Conservation (phyloP, 805 yeast species). For the Starmerella potacharoeniae region DNA sequence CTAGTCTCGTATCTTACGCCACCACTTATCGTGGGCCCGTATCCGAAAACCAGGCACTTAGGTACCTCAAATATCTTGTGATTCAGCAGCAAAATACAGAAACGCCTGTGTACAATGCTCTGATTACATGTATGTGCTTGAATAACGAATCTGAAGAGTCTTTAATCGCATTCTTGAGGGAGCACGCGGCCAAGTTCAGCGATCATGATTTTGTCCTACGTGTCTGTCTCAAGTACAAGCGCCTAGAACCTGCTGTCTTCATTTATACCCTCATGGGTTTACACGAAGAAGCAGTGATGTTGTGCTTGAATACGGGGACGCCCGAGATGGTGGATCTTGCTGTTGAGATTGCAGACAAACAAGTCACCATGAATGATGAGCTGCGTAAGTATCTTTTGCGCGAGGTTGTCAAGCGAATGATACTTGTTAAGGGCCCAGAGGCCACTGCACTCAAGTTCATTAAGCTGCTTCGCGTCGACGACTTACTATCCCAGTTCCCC, state of each 20-base stretch:
- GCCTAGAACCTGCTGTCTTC: conserved; percentile 54
- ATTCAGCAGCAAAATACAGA: conserved; percentile 24
- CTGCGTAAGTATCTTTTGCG: conserved; percentile 64
- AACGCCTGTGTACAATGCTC: conserved; percentile 54
- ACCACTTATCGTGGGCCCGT: conserved; percentile 30
- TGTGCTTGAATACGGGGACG: conserved; percentile 47
- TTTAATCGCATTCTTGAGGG: conserved; percentile 41
- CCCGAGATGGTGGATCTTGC: conserved; percentile 47
- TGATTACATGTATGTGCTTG: conserved; percentile 50
- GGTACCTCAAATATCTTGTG: conserved; percentile 49
- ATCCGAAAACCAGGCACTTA: conserved; percentile 50
- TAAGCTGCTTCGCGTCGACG: conserved; percentile 47
- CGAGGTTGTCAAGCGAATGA: conserved; percentile 41
- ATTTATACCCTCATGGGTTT: conserved; percentile 58
- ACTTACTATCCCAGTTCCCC: conserved; percentile 73
- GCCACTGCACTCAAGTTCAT: conserved; percentile 22
- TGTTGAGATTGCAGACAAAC: conserved; percentile 42
- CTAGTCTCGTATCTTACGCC: conserved; percentile 63
- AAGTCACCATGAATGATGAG: conserved; percentile 3
- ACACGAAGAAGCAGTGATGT: conserved; percentile 67
- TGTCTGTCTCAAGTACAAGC: conserved; percentile 50
- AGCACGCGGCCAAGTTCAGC: conserved; percentile 23
- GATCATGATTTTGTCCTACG: conserved; percentile 64
- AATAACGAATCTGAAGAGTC: conserved; percentile 38
- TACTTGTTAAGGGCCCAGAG: conserved; percentile 25